Conservation (phyloP, 2,329 filamentous ascomycete species). For the Pleomassaria siparia region DNA sequence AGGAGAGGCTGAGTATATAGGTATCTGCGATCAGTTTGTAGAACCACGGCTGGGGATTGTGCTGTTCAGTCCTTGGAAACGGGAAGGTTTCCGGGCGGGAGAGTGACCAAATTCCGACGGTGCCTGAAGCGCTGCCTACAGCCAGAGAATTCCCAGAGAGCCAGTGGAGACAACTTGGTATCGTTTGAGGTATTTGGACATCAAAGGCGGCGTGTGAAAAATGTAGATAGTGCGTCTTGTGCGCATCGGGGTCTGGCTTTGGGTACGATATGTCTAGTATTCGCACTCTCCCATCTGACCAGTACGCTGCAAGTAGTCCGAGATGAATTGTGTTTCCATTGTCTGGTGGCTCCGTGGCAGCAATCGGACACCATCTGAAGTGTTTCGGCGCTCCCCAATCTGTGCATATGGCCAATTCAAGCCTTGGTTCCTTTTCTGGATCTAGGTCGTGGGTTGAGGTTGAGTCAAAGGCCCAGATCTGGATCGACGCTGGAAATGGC, state of each 20-base stretch:
- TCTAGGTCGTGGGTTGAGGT: constrained; percentile 46
- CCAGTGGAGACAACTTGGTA: constrained; percentile 61
- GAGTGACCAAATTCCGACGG: constrained; percentile 56
- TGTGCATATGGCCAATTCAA: constrained; percentile 56
- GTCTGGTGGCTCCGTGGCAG: constrained; percentile 29
- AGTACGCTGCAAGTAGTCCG: constrained; percentile 59
- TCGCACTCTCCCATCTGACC: constrained; percentile 59
- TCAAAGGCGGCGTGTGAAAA: constrained; percentile 54
- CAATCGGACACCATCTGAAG: constrained; percentile 59
- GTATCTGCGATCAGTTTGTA: constrained; percentile 48
- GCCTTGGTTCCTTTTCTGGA: constrained; percentile 45
- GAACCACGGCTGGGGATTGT: constrained; percentile 43
- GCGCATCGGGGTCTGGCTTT: constrained; percentile 6
- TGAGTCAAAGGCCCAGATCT: constrained; percentile 60
- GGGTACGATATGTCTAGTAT: constrained; percentile 53
- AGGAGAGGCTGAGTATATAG: constrained; percentile 50
- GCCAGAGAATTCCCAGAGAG: constrained; percentile 57
- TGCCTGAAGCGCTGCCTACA: constrained; percentile 59
- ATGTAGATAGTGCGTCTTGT: constrained; percentile 39
- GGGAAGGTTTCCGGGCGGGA: constrained; percentile 38
- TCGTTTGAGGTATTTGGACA: constrained; percentile 51
- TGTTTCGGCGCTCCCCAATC: constrained; percentile 59
- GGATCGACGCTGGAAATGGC: constrained; percentile 54
- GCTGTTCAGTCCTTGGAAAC: neutral
- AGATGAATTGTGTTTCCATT: constrained; percentile 40